A percentile compares a stretch with the other conserved stretches of the same genome.
These are phyloP conservation scores for Pleoardoris graminearum DNA, from an alignment of 2,329 filamentous ascomycete species.

Conservation along the genomic window DNA sequence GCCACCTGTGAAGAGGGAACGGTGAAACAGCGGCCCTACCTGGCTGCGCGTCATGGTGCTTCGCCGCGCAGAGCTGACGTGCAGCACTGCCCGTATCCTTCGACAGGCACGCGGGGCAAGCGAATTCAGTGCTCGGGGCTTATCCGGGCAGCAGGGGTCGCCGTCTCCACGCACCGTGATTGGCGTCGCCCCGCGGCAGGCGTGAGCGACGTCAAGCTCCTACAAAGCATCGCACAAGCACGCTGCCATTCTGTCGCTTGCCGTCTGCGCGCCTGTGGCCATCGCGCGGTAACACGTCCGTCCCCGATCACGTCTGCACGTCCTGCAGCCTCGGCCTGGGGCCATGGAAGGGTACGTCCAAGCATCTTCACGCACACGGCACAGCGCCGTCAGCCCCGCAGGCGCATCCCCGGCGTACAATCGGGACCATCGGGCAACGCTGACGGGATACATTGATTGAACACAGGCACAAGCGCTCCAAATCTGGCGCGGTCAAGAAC, in stretches of 20 bases:
- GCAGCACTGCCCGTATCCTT: too few relatives aligned
- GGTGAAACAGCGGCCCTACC: too few relatives aligned
- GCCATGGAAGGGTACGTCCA: slow-evolving; percentile 41
- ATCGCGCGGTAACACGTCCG: neutral
- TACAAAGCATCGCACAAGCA: slow-evolving; percentile 4
- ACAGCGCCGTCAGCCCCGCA: slow-evolving; percentile 8
- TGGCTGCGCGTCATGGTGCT: neutral
- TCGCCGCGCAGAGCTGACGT: too few relatives aligned
- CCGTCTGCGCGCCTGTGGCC: neutral
- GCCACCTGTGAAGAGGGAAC: too few relatives aligned
- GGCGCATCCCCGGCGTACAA: slow-evolving; percentile 11
- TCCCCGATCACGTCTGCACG: slow-evolving; percentile 1
- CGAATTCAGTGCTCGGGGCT: neutral
- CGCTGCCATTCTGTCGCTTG: neutral
- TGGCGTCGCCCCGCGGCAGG: neutral
- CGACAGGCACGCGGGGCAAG: neutral
- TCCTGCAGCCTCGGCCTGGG: slow-evolving; percentile 18
- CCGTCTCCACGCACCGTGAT: neutral
- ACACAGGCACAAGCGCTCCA: slow-evolving; percentile 49
- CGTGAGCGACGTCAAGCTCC: slow-evolving; percentile 1
- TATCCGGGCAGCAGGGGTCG: too few relatives aligned
- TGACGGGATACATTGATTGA: slow-evolving; percentile 1
- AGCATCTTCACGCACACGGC: slow-evolving; percentile 6
- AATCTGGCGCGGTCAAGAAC: slow-evolving; percentile 44
- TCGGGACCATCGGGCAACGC: slow-evolving; percentile 1